These are phyloP conservation scores for Fusarium beomiforme DNA, from an alignment of 2,329 filamentous ascomycete genomes.

Conservation along the genomic window DNA sequence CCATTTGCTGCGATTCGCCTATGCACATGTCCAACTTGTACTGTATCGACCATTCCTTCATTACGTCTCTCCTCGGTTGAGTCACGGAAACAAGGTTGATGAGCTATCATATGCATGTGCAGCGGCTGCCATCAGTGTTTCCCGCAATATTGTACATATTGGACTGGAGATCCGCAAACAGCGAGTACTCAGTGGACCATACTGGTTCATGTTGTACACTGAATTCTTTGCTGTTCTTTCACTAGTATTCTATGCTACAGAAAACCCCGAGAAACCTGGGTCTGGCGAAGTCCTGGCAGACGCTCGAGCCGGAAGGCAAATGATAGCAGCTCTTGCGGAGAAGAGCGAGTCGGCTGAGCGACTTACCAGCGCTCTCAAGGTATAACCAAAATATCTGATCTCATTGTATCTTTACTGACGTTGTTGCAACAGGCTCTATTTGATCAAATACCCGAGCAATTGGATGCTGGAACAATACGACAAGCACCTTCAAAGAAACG, in stretches of 20 bases:
- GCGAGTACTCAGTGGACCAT: slow-evolving; percentile 79
- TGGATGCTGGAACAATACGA: slow-evolving; percentile 63
- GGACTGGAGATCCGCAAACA: slow-evolving; percentile 80
- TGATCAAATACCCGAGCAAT: slow-evolving; percentile 79
- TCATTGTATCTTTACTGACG: slow-evolving; percentile 29
- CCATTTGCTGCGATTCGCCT: slow-evolving; percentile 81
- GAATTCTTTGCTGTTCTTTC: slow-evolving; percentile 85
- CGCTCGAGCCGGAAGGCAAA: slow-evolving; percentile 84
- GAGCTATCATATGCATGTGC: slow-evolving; percentile 82
- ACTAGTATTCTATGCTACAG: slow-evolving; percentile 80
- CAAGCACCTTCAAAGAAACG: slow-evolving; percentile 63
- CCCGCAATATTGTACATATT: slow-evolving; percentile 81
- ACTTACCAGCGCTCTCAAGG: slow-evolving; percentile 80
- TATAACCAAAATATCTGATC: slow-evolving; percentile 54
- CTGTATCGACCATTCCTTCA: slow-evolving; percentile 86
- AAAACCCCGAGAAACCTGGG: slow-evolving; percentile 79
- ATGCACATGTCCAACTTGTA: slow-evolving; percentile 84
- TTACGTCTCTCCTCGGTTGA: slow-evolving; percentile 76
- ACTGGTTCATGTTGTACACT: slow-evolving; percentile 89
- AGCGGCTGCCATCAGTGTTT: slow-evolving; percentile 69
- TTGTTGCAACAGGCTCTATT: slow-evolving; percentile 74
- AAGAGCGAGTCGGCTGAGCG: slow-evolving; percentile 90
- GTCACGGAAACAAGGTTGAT: slow-evolving; percentile 69
- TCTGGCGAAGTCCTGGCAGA: slow-evolving; percentile 85
- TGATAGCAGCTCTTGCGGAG: slow-evolving; percentile 80